phyloP scores from a whole-genome alignment of 106 monocot genomes.

The Dendrobium catenatum region DNA sequence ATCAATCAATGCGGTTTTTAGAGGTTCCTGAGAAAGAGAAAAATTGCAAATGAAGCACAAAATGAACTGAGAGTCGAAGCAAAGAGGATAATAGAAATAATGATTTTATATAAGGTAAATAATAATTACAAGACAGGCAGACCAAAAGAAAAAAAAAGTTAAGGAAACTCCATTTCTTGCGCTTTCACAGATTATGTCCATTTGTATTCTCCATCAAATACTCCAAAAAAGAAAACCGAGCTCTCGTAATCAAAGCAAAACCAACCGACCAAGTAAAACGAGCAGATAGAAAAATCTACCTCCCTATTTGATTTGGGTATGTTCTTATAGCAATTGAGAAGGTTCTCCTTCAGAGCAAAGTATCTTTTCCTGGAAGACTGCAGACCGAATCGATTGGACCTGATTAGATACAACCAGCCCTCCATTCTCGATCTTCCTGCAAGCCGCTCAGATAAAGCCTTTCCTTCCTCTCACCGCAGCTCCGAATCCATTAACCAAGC shows the following conservation, averaged over 20 bases:
- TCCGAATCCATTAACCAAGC: not conserved
- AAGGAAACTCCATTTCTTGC: not conserved
- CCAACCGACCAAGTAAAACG: not conserved
- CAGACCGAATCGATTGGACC: constrained; percentile 51
- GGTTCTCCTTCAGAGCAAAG: constrained; percentile 36
- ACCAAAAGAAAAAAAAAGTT: not conserved
- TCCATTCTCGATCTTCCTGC: constrained; percentile 23
- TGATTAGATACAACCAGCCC: constrained; percentile 63
- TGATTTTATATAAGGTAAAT: too few species aligned
- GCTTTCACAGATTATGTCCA: not conserved
- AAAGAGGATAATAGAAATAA: not conserved
- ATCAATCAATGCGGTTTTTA: constrained; percentile 72
- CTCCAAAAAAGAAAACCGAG: too few species aligned
- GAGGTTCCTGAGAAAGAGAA: constrained; percentile 45
- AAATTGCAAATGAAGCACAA: not conserved
- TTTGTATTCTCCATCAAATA: not conserved
- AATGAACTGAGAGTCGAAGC: not conserved
- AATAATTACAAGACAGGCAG: not conserved
- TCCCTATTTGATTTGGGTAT: constrained; percentile 19
- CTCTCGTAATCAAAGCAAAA: not conserved
- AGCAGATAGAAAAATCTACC: not conserved
- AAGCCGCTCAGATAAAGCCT: not conserved
- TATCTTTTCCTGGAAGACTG: constrained; percentile 52
- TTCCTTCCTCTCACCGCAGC: not conserved
- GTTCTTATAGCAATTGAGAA: constrained; percentile 44